Evolutionary conservation across 495 filamentous ascomycete genomes (phyloP), one percentile per base, ranked within the genome.

Genomic region (Halenospora varia): DNA sequence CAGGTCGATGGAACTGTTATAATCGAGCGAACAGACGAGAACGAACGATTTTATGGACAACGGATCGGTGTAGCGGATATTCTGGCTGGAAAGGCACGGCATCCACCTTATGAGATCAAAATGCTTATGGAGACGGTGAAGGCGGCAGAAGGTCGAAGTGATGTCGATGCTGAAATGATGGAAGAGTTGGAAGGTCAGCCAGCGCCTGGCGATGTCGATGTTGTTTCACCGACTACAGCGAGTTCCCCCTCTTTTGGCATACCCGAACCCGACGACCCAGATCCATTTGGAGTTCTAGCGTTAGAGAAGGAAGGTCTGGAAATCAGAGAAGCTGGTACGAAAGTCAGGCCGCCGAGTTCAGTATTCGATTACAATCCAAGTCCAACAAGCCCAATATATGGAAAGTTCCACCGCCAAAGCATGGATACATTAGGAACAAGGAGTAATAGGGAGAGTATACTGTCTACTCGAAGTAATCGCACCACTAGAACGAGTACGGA

Each of bases 221-320:
- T 92, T 13, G 75, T 79, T 47, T 74, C 72, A 8, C 75, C 77
- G 50, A 74, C 44, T 58, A 70, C 52, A 55, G 65, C 59, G 59
- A 45, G 15, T 23, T 42, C 42, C 0, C 57, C 66, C 3, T 63
- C 72, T 6, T 96, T 96, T 68, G 90, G 92, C 2, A 74, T 96
- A 15, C 92, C 91, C 2, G 84, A 86, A 44, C 68, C 74, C 2
- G 87, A 90, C 45, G 87, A 90, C 56, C 90, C 92, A 24, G 92
- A 96, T 68, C 92, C 92, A 13, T 96, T 87, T 66, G 92, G 92
- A 18, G 88, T 96, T 19, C 82, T 88, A 25, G 90, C 92, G 25
- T 72, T 96, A 40, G 88, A 94, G 70, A 84, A 88, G 62, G 86
- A 88, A 62, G 92, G 92, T 9, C 76, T 96, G 47, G 87, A 91